Evolutionary conservation across 345 rosid species (phyloP), one percentile per base, ranked within the genome.

Genomic region (Euclidium syriacum): DNA sequence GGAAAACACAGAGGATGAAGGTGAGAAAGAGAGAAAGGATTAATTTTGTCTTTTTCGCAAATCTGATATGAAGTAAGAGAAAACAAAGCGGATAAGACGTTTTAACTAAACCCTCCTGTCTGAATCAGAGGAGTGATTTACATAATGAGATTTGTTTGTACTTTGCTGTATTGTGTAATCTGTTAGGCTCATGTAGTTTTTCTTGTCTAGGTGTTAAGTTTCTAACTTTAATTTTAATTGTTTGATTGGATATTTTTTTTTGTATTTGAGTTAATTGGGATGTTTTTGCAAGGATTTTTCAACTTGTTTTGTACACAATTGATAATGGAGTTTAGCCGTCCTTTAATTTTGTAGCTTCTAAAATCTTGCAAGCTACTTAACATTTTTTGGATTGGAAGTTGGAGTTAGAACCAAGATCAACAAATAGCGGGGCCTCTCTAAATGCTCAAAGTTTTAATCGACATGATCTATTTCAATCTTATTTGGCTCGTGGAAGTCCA

Each of bases 1-100:
- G 12, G 90, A 82, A 19, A 82, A 76, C 41, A 85, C 63, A 7
- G 91, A 79, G 5, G 87, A 77, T 7, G 73, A 73, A 69, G 77
- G 63, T 1, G 78, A 76, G 64, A 76, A 50, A 10, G 66, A 40
- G 32, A 12, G 26, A 42, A 68, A 68, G 36, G 30, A 20, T 33
- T 69, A 43, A 32, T 36, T 47, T 46, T 4, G 47, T 52, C 29
- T 41, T 48, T 57, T 22, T 8, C 0, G n/a, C 66, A 24, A 32
- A 47, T 49, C 50, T 3, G 14, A 20, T 27, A 38, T 36, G 72
- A 57, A 27, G 16, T 26, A 38, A 27, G 26, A 23, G 17, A 48
- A 10, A 25, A 36, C 7, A 33, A 23, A 42, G 24, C 36, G 15
- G 10, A 44, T 38, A 5, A 55, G 38, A 23, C 14, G 29, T 38